Evolutionary conservation across 2,329 filamentous ascomycete species (phyloP), one percentile per base, ranked within the genome.

Genomic region (Colletotrichum tofieldiae): DNA sequence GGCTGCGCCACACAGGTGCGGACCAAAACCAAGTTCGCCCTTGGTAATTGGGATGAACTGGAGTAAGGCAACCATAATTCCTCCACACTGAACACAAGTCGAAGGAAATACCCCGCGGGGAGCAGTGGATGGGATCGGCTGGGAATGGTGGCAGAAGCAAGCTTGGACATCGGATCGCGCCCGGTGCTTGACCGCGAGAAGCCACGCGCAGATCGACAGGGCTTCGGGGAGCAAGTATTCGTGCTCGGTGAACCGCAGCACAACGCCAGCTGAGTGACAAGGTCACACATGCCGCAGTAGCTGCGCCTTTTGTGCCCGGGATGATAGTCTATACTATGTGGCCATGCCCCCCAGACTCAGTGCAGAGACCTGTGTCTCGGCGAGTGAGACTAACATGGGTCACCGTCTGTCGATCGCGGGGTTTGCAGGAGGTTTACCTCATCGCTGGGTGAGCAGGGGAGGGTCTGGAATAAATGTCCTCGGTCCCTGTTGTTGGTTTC

Each of bases 1-100:
- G 16, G 43, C 64, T 71, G 64, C 64, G 64, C 64, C 68, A 71
- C 56, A 29, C 35, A 23, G 16, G 6, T 49, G 56, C 41, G 20
- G 41, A 6, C 56, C 39, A 41, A 18, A 12, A 26, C 16, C 56
- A 47, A 52, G 5, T 61, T 67, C 12, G 18, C 64, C 43, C 56
- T 62, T 62, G 58, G 29, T 56, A 62, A 23, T 47, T 20, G 32
- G 54, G 56, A 41, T 41, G 54, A 65, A 58, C 29, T 32, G 29
- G 29, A 6, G 29, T 32, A 56, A 49, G 32, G 26, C 41, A 41
- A 32, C 51, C 26, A n/a, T 26, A 18, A 23, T 41, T 32, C 14
- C 39, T 49, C 45, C 63, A 61, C 54, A 14, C 47, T 26, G 51
- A 23, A 47, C 63, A 47, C 63, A 23, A 35, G 55, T 29, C 32